Percentiles rank a stretch among this genome's conserved stretches.
Conservation (phyloP, 306 rosid species). For the Hylodesmum podocarpum region DNA sequence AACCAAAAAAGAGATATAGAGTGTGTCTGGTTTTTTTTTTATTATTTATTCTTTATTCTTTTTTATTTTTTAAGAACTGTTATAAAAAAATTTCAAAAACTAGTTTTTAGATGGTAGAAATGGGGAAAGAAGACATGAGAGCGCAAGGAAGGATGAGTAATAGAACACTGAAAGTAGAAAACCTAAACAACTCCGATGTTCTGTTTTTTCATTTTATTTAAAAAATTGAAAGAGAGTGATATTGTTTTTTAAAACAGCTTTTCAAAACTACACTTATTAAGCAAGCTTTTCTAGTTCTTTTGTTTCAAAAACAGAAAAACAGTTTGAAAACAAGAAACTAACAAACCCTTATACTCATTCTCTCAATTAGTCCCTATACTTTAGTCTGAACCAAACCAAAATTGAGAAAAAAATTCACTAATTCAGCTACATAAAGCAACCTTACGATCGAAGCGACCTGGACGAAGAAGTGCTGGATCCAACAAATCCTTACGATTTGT, state of each 20-base stretch:
- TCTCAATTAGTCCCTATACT: slow-evolving; percentile 18
- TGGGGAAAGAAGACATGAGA: not conserved
- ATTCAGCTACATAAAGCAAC: slow-evolving; percentile 52
- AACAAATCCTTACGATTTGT: slow-evolving; percentile 96
- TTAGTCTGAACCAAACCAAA: slow-evolving; percentile 18
- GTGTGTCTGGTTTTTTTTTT: not conserved
- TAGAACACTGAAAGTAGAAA: not conserved
- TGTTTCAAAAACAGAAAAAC: not conserved
- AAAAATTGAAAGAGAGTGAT: not conserved
- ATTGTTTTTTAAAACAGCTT: not conserved
- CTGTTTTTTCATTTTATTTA: not conserved
- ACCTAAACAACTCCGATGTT: not conserved
- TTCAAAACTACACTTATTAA: not conserved
- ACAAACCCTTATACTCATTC: not conserved
- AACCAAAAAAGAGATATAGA: slow-evolving; percentile 10
- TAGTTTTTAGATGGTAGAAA: not conserved
- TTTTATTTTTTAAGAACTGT: not conserved
- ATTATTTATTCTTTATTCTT: too few species aligned
- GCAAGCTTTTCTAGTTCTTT: not conserved
- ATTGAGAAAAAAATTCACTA: slow-evolving; percentile 18
- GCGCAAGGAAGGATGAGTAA: not conserved
- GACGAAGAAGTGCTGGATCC: slow-evolving; percentile 99
- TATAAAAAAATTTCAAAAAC: not conserved
- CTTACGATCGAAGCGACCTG: slow-evolving; percentile 99
- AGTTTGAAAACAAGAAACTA: not conserved